phyloP scores from a whole-genome alignment of 768 basidiomycete species.

The Kwoniella dendrophila region DNA sequence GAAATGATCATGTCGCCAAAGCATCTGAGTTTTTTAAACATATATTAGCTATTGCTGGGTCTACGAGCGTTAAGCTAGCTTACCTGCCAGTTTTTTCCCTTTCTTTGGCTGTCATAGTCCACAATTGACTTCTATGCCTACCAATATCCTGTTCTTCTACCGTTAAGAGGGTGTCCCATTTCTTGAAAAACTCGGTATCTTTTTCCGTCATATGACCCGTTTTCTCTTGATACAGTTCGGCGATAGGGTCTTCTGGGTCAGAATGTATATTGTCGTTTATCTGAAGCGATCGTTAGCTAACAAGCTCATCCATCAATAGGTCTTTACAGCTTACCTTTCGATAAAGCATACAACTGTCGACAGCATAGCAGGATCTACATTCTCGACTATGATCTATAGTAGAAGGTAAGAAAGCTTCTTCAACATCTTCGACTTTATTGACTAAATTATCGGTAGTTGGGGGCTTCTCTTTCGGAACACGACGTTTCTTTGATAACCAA shows the following conservation, averaged over 20 bases:
- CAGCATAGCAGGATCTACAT: constrained; percentile 78
- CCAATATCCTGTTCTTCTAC: constrained; percentile 84
- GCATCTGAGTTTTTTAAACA: too few relatives aligned
- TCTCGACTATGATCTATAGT: constrained; percentile 78
- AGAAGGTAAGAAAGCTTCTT: constrained; percentile 70
- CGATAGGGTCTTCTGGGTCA: constrained; percentile 57
- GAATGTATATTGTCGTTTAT: constrained; percentile 68
- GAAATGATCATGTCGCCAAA: constrained; percentile 78
- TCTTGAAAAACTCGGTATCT: constrained; percentile 78
- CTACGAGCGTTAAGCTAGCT: constrained; percentile 1
- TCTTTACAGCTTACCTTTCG: constrained; percentile 65
- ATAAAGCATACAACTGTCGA: constrained; percentile 92
- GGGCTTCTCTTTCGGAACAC: constrained; percentile 9
- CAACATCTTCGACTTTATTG: constrained; percentile 33
- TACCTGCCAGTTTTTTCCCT: constrained; percentile 74
- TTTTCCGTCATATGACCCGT: constrained; percentile 73
- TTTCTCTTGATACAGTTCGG: constrained; percentile 71
- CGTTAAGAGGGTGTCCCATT: constrained; percentile 84
- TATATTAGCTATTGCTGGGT: too few relatives aligned
- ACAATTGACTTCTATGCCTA: constrained; percentile 85
- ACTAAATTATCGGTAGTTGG: background rate
- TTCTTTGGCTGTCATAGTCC: constrained; percentile 82
- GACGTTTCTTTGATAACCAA: constrained; percentile 60
- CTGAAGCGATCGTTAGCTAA: constrained; percentile 54
- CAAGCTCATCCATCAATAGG: background rate